Evolutionary conservation across 495 filamentous ascomycete genomes (phyloP).

Genomic region (Cairneyella variabilis): DNA sequence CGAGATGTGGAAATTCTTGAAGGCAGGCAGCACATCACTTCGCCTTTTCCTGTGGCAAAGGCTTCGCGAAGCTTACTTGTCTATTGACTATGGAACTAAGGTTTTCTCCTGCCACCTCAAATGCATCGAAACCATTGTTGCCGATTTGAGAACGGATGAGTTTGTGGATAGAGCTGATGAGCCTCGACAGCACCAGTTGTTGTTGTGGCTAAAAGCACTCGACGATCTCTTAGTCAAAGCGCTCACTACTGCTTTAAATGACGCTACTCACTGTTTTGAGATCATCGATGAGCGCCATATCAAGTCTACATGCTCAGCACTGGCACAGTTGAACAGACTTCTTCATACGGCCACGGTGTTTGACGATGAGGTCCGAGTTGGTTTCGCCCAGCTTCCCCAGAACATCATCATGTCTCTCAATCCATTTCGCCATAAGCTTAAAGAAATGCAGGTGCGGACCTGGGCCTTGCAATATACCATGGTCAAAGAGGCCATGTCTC

Average conservation of each 20-base stretch:
- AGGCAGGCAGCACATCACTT: slow-evolving; percentile 73
- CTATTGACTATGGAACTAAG: slow-evolving; percentile 78
- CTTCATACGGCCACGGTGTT: slow-evolving; percentile 74
- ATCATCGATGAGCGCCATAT: slow-evolving; percentile 78
- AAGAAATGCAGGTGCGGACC: slow-evolving; percentile 83
- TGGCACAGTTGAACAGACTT: slow-evolving; percentile 63
- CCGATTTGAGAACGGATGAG: slow-evolving; percentile 61
- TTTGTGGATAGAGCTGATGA: slow-evolving; percentile 57
- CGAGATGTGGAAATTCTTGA: slow-evolving; percentile 81
- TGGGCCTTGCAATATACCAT: slow-evolving; percentile 79
- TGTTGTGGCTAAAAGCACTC: slow-evolving; percentile 72
- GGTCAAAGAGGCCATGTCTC: slow-evolving; percentile 67
- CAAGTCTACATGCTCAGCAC: slow-evolving; percentile 60
- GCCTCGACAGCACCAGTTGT: slow-evolving; percentile 60
- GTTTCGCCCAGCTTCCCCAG: slow-evolving; percentile 50
- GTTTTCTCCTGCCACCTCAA: slow-evolving; percentile 80
- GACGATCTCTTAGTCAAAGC: slow-evolving; percentile 69
- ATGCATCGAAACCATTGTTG: slow-evolving; percentile 76
- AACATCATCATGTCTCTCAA: slow-evolving; percentile 30
- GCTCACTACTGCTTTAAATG: slow-evolving; percentile 59
- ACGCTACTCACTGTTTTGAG: slow-evolving; percentile 66
- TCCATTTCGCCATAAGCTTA: slow-evolving; percentile 65
- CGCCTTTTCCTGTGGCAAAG: slow-evolving; percentile 83
- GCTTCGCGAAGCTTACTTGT: slow-evolving; percentile 79
- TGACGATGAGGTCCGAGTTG: slow-evolving; percentile 77